Evolutionary conservation across 768 basidiomycete species (phyloP).

Genomic region (Postia placenta): DNA sequence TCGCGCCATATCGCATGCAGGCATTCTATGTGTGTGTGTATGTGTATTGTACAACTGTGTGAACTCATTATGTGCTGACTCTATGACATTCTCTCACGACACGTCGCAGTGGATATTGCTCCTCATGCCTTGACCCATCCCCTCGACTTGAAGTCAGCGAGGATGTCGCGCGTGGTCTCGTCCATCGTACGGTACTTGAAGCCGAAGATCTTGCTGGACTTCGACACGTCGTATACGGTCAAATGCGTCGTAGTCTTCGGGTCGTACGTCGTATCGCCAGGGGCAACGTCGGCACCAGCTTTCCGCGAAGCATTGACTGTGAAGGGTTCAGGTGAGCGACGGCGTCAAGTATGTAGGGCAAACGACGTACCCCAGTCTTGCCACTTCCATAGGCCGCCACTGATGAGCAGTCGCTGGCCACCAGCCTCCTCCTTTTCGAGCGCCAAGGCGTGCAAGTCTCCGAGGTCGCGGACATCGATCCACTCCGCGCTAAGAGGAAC

Average conservation of each 20-base stretch:
- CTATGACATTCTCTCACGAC: too few species aligned
- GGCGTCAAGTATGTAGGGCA: not conserved
- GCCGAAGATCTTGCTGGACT: constrained; percentile 22
- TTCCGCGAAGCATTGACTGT: constrained; percentile 10
- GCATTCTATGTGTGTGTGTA: too few species aligned
- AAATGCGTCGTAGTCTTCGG: constrained; percentile 18
- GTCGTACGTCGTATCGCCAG: constrained; percentile 12
- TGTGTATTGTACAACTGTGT: too few species aligned
- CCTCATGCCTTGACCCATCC: constrained; percentile 13
- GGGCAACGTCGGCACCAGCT: constrained; percentile 4
- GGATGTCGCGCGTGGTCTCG: constrained; percentile 14
- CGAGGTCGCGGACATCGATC: constrained; percentile 51
- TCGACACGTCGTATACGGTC: constrained; percentile 28
- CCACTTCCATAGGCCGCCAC: constrained; percentile 24
- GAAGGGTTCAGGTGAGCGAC: not conserved
- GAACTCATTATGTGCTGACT: too few species aligned
- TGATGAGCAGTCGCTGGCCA: constrained; percentile 51
- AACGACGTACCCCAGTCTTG: constrained; percentile 15
- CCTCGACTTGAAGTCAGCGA: constrained; percentile 18
- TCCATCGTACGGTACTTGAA: constrained; percentile 15
- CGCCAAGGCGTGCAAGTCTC: constrained; percentile 45
- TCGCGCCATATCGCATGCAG: too few species aligned
- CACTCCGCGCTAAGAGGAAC: not conserved
- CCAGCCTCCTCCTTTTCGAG: constrained; percentile 46
- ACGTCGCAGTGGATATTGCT: not conserved